phyloP scores from a whole-genome alignment of 345 rosid species.

The Aquilaria yunnanensis region DNA sequence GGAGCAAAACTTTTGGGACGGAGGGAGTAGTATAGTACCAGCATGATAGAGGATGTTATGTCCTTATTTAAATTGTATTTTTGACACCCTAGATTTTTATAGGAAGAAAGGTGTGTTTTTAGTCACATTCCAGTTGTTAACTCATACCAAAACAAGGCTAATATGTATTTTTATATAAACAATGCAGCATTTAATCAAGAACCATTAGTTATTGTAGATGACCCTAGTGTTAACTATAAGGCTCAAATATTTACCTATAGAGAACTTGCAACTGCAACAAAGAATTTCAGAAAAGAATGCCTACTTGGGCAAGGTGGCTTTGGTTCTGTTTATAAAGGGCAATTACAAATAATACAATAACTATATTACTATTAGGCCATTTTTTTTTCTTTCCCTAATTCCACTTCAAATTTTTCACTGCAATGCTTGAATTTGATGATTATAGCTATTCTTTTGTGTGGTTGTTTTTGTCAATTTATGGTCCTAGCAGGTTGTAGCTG shows the following conservation, averaged over 20 bases:
- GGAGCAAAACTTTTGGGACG: no score
- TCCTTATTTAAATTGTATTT: neutral
- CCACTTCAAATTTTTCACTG: no score
- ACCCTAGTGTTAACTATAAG: neutral
- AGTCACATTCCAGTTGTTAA: neutral
- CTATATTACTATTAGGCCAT: slow-evolving; percentile 23
- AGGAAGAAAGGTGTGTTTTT: neutral
- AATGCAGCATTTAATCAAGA: slow-evolving; percentile 10
- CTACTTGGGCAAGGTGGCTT: slow-evolving; percentile 82
- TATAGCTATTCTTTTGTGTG: neutral
- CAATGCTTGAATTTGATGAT: no score
- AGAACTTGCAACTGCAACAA: slow-evolving; percentile 63
- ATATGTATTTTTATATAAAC: slow-evolving; percentile 1
- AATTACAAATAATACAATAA: slow-evolving; percentile 38
- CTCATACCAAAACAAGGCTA: neutral
- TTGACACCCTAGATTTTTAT: no score
- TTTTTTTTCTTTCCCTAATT: neutral
- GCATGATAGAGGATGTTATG: no score
- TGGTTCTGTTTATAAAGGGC: slow-evolving; percentile 63
- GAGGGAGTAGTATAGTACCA: no score
- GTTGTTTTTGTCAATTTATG: neutral
- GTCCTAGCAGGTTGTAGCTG: slow-evolving; percentile 50
- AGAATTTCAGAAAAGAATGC: slow-evolving; percentile 33
- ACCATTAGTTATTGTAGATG: slow-evolving; percentile 10
- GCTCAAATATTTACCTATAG: slow-evolving; percentile 37